Conservation (phyloP, 148 eudicot species). For the Talinum fruticosum region DNA sequence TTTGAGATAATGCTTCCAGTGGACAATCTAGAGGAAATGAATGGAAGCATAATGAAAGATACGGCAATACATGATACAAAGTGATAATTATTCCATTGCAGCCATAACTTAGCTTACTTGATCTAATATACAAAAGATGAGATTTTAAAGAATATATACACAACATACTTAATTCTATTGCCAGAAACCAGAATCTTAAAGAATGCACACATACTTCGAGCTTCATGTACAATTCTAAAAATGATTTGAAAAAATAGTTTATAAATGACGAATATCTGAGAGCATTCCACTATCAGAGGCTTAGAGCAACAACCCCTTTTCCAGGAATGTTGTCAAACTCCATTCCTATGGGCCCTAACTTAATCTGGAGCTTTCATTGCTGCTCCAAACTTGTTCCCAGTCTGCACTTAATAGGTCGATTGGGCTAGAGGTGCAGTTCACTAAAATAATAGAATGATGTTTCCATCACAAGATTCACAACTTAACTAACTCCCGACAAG, state of each 20-base stretch:
- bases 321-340: background rate
- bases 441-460: background rate
- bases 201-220: slow-evolving; percentile 11
- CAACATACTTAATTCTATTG: background rate
- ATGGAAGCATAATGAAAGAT: background rate
- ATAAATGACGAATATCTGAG: background rate
- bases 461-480: background rate
- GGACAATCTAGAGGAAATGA: slow-evolving; percentile 66
- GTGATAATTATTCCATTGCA: slow-evolving; percentile 5
- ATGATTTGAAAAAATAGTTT: background rate
- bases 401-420: too few species aligned
- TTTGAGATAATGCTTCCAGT: slow-evolving; percentile 89
- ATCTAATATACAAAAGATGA: background rate
- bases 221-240: background rate
- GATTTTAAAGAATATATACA: background rate
- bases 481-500: too few species aligned
- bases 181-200: background rate
- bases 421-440: background rate
- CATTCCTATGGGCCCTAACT: background rate
- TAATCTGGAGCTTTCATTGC: background rate
- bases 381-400: background rate
- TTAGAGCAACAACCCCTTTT: slow-evolving; percentile 2
- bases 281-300: background rate
- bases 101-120: slow-evolving; percentile 2
- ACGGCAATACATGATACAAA: background rate